These are phyloP conservation scores for Shiraia sp. DNA, from an alignment of 2,329 filamentous ascomycete genomes.

Conservation along the genomic window DNA sequence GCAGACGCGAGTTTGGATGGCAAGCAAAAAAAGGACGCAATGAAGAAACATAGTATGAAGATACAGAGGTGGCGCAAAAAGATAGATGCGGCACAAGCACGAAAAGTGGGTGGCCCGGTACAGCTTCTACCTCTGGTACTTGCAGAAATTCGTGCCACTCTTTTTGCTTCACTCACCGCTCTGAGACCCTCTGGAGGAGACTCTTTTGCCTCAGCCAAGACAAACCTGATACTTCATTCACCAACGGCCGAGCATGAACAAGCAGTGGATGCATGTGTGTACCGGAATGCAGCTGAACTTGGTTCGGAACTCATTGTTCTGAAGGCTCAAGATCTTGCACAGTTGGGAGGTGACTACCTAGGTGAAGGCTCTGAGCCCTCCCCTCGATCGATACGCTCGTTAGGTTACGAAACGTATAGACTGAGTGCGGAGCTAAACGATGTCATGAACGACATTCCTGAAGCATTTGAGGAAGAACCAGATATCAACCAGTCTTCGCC, in stretches of 20 bases:
- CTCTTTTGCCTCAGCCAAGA: slow-evolving; percentile 55
- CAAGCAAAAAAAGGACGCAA: slow-evolving; percentile 13
- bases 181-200: slow-evolving; percentile 43
- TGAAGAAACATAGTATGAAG: slow-evolving; percentile 18
- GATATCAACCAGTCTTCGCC: slow-evolving; percentile 25
- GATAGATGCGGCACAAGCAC: slow-evolving; percentile 17
- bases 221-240: slow-evolving; percentile 63
- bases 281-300: slow-evolving; percentile 63
- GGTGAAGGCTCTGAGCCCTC: slow-evolving; percentile 62
- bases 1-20: slow-evolving; percentile 5
- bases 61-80: slow-evolving; percentile 18
- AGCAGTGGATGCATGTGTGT: slow-evolving; percentile 64
- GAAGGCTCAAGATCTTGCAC: slow-evolving; percentile 70
- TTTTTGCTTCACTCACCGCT: slow-evolving; percentile 54
- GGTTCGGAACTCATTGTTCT: slow-evolving; percentile 70
- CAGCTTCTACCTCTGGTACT: slow-evolving; percentile 31
- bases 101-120: slow-evolving; percentile 12
- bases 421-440: slow-evolving; percentile 35
- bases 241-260: slow-evolving; percentile 59
- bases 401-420: slow-evolving; percentile 61
- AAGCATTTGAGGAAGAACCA: slow-evolving; percentile 44
- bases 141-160: slow-evolving; percentile 55
- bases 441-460: slow-evolving; percentile 33
- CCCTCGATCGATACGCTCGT: slow-evolving; percentile 49
- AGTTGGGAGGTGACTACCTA: slow-evolving; percentile 70